Conservation (phyloP, 495 filamentous ascomycete genomes). For the Xylaria palmicola region DNA sequence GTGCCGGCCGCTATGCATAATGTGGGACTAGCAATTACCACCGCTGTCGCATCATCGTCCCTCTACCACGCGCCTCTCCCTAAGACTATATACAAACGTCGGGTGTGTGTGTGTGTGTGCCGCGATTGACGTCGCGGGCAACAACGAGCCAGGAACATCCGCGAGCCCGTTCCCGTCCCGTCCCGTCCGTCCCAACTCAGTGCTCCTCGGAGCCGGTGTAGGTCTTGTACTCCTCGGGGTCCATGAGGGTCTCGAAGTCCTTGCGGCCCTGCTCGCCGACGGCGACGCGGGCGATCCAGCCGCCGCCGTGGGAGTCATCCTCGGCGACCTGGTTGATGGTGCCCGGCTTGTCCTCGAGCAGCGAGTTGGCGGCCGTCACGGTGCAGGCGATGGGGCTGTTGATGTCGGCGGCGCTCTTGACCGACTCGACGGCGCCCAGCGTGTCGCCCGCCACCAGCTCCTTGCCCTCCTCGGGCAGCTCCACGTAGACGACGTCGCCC, state of each 20-base stretch:
- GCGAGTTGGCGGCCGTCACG: constrained; percentile 66
- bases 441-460: constrained; percentile 69
- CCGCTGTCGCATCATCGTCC: neutral
- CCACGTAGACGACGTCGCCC: constrained; percentile 95
- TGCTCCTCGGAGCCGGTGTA: constrained; percentile 52
- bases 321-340: constrained; percentile 80
- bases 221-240: constrained; percentile 65
- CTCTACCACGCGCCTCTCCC: neutral
- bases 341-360: constrained; percentile 79
- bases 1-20: neutral
- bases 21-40: neutral
- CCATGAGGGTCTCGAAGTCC: constrained; percentile 76
- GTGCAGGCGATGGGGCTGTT: constrained; percentile 79
- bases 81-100: too few relatives aligned
- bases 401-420: constrained; percentile 97
- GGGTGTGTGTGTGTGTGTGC: neutral
- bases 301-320: constrained; percentile 68
- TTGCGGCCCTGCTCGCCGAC: constrained; percentile 58
- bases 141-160: neutral
- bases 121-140: too few relatives aligned
- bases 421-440: constrained; percentile 93
- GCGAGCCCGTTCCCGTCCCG: neutral
- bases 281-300: constrained; percentile 84
- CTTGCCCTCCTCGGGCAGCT: constrained; percentile 70
- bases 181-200: constrained; percentile 6